Evolutionary conservation across 768 basidiomycete species (phyloP), one percentile per base, ranked within the genome.

Genomic region (Lepiota subincarnata): DNA sequence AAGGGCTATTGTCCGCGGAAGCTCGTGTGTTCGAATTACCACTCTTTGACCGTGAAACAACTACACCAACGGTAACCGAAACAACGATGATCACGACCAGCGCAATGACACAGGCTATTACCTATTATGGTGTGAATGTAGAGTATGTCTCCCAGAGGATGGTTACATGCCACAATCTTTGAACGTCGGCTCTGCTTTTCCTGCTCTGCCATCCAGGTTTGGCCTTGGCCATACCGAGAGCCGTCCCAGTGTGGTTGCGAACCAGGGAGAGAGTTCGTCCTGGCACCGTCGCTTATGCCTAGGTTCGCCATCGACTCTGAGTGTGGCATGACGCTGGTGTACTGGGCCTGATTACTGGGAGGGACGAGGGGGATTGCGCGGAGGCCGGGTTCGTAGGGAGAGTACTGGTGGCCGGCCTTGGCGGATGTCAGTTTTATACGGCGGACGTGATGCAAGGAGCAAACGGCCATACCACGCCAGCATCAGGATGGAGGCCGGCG

Each of bases 181-280:
- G 53, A 54, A 13, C 53, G 53, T 16, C 38, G 22, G 26, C 18
- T 47, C 46, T 54, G 45, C 35, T 54, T 48, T n/a, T 41, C 45
- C 18, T 48, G 37, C 20, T 39, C 46, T 20, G 24, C n/a, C 26
- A 40, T 3, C 45, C 38, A 47, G 12, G 52, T 47, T 22, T 34
- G 38, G n/a, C 50, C 50, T 35, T 48, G 53, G 13, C 35, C 35
- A 16, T 54, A 54, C 14, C 44, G 45, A 13, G 53, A 35, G 16
- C 45, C 13, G 36, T 54, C 45, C 53, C 53, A 54, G n/a, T 45
- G 51, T 38, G 45, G 34, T 8, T n/a, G 31, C 14, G 45, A 14
- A 31, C 31, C 31, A 31, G 31, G 7, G 7, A 4, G 8, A 8
- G 31, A 3, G 31, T 31, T 11, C 45, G 10, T 34, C 35, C 35